phyloP scores from a whole-genome alignment of 176 grass and related monocot species.

The Carex cristatella region DNA sequence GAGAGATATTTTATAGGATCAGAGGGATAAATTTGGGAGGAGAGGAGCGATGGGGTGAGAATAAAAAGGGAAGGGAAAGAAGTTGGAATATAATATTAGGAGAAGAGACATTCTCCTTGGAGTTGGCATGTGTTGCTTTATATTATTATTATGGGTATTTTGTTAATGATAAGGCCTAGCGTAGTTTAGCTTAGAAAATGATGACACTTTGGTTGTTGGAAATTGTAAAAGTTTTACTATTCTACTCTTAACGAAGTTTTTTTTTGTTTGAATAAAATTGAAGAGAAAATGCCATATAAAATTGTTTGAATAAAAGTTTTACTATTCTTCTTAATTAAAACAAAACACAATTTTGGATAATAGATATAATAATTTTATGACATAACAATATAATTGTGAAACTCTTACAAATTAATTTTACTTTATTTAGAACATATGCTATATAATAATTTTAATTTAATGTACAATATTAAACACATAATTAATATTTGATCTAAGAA shows the following conservation, averaged over 20 bases:
- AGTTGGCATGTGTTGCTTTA: constrained; percentile 22
- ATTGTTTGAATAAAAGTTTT: no score
- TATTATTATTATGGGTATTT: constrained; percentile 22
- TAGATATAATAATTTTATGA: no score
- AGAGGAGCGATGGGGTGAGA: neutral
- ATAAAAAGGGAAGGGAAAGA: constrained; percentile 15
- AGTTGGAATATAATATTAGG: constrained; percentile 4
- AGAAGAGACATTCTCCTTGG: constrained; percentile 17
- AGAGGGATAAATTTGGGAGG: neutral
- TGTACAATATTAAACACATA: no score
- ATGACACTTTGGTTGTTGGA: neutral
- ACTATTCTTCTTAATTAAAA: no score
- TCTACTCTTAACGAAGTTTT: neutral
- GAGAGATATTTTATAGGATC: constrained; percentile 4
- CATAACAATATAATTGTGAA: no score
- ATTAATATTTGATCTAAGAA: no score
- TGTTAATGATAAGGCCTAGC: constrained; percentile 14
- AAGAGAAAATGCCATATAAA: neutral
- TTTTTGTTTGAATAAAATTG: neutral
- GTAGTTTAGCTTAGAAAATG: neutral
- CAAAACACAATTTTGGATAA: no score
- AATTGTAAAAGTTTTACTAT: neutral
- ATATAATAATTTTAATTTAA: no score
- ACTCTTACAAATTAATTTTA: no score
- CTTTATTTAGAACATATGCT: no score